phyloP scores from a whole-genome alignment of 73 alveolate genomes.

The Paramecium bursaria region DNA sequence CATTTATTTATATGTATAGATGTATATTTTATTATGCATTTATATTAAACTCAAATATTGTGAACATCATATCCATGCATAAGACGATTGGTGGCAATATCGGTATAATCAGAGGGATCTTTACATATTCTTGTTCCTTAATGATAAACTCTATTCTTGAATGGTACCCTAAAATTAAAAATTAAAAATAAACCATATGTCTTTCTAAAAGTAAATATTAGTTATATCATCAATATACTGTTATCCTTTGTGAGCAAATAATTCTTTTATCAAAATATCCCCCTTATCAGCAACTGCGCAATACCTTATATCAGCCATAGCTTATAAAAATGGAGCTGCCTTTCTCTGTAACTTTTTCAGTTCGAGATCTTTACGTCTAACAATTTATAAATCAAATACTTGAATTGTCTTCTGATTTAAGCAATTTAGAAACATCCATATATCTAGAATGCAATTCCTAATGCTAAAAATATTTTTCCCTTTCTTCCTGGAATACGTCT shows the following conservation, averaged over 20 bases:
- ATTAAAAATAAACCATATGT: constrained; percentile 22
- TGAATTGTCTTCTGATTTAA: constrained; percentile 60
- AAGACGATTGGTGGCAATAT: constrained; percentile 18
- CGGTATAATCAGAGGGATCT: constrained; percentile 51
- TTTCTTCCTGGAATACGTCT: constrained; percentile 73
- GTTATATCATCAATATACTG: constrained; percentile 35
- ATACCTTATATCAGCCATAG: constrained; percentile 67
- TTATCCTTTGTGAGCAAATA: constrained; percentile 47
- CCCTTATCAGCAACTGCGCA: constrained; percentile 49
- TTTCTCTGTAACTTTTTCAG: constrained; percentile 59
- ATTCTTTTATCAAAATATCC: constrained; percentile 42
- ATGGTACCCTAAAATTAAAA: constrained; percentile 45
- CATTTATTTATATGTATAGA: no score
- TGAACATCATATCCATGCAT: constrained; percentile 57
- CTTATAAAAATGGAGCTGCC: constrained; percentile 65
- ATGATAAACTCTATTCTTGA: constrained; percentile 42
- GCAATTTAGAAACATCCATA: constrained; percentile 58
- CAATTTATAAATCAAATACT: constrained; percentile 16
- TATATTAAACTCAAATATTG: constrained; percentile 63
- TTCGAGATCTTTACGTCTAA: constrained; percentile 68
- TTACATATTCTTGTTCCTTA: constrained; percentile 29
- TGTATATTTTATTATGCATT: no score
- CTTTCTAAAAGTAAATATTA: constrained; percentile 8
- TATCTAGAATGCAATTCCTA: constrained; percentile 43
- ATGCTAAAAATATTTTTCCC: constrained; percentile 66